A percentile compares a stretch with the other conserved stretches of the same genome.
Evolutionary conservation across 306 rosid genomes (phyloP).

Genomic region (Gynostemma pentaphyllum): DNA sequence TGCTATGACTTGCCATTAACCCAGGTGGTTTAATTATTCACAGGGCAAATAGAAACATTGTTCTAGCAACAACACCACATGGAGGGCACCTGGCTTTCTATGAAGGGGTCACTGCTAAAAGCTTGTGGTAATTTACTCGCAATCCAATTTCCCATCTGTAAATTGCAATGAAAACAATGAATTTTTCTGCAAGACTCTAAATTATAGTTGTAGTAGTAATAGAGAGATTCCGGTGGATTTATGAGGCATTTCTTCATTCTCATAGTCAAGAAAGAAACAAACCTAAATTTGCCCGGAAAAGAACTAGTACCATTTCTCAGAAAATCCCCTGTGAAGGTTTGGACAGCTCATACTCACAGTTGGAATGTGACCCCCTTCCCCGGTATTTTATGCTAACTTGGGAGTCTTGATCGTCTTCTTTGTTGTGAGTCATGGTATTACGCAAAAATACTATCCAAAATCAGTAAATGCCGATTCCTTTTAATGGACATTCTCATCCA

Average conservation of each 20-base stretch:
- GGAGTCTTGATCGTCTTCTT: background rate
- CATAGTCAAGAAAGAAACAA: background rate
- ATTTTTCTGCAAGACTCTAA: background rate
- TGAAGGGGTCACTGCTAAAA: constrained; percentile 14
- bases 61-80: constrained; percentile 14
- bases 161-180: background rate
- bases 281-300: background rate
- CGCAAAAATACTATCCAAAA: background rate
- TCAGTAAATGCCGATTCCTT: background rate
- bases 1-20: background rate
- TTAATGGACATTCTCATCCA: too few relatives aligned
- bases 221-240: background rate
- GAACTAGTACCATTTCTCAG: background rate
- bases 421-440: background rate
- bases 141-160: background rate
- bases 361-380: background rate
- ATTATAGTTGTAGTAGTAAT: background rate
- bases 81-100: constrained; percentile 15
- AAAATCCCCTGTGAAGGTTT: background rate
- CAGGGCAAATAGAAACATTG: constrained; percentile 15
- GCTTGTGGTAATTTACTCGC: constrained; percentile 6
- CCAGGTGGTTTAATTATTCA: background rate
- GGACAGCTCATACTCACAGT: background rate
- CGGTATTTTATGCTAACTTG: background rate
- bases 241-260: background rate